Evolutionary conservation across 148 eudicot species (phyloP), one percentile per base, ranked within the genome.

Genomic region (Vaccinium macrocarpon): DNA sequence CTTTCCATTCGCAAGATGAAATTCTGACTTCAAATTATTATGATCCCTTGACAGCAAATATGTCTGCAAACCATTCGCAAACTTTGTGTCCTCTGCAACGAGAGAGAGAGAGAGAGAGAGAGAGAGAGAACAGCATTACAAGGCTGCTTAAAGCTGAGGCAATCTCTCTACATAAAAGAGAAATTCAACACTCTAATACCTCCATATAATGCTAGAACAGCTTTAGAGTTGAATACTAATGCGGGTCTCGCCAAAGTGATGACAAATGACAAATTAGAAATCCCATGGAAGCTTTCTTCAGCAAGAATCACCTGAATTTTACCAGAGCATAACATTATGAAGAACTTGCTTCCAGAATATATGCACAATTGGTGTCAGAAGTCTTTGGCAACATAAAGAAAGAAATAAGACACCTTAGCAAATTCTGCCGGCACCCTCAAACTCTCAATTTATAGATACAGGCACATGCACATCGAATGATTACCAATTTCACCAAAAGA

Each of bases 1-100:
- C 98, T 94, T 94, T 84, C 98, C 95, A 72, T 91, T 89, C 71
- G 92, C 95, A 6, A 52, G 82, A 81, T 92, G 98, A 88, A 95
- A 95, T 68, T 96, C 97, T 0, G 86, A 84, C 87, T 91, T 96
- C 71, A 96, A 86, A 82, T 89, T 90, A 81, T 88, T 83, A 78
- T 87, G 89, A 88, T 97, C 99, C 87, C 98, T 90, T 53, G 91
- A 88, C 78, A 87, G 82, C 81, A 97, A 88, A 85, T 92, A 97
- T 3, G 88, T 90, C 85, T 92, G 86, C 50, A 97, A 86, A 27
- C 91, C 89, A 71, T 88, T 83, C 0, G 93, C 91, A 51, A 85
- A 93, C 59, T 88, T 90, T 12, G 89, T 23, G 82, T 92, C 90
- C 53, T 96, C 94, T 90, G 91, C 81, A 82, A 61, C 57, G 48